Percentiles rank a stretch among this genome's conserved stretches.
Evolutionary conservation across 2,329 filamentous ascomycete genomes (phyloP).

Genomic region (Aspergillus flavus): DNA sequence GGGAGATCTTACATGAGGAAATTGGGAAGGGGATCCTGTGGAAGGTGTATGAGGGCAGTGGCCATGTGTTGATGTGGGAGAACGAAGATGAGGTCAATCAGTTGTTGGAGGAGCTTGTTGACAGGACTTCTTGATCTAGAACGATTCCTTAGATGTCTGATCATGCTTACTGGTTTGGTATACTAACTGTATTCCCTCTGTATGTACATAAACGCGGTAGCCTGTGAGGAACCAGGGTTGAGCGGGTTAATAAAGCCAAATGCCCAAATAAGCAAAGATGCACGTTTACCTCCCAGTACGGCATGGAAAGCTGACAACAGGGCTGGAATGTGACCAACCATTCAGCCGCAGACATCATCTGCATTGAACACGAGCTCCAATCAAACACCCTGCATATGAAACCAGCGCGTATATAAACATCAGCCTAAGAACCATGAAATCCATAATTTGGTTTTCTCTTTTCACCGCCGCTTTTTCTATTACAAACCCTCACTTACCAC

Average conservation of each 20-base stretch:
- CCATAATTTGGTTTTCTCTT: background rate
- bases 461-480: background rate
- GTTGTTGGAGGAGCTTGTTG: constrained; percentile 61
- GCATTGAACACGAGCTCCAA: background rate
- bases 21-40: constrained; percentile 62
- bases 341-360: background rate
- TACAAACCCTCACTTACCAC: background rate
- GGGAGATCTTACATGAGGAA: constrained; percentile 65
- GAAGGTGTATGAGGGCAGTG: constrained; percentile 67
- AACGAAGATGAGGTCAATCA: constrained; percentile 68
- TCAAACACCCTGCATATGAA: background rate
- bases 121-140: constrained; percentile 33
- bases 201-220: background rate
- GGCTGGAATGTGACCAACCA: background rate
- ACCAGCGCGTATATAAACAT: background rate
- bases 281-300: background rate
- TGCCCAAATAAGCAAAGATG: background rate
- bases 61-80: constrained; percentile 76
- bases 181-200: background rate
- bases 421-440: background rate
- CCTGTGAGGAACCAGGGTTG: too few relatives aligned
- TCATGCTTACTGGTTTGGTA: background rate
- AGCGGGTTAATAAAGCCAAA: background rate
- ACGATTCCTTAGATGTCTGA: background rate
- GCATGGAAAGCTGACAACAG: background rate